Conservation (phyloP, 2,329 filamentous ascomycete species). For the Beauveria australis region DNA sequence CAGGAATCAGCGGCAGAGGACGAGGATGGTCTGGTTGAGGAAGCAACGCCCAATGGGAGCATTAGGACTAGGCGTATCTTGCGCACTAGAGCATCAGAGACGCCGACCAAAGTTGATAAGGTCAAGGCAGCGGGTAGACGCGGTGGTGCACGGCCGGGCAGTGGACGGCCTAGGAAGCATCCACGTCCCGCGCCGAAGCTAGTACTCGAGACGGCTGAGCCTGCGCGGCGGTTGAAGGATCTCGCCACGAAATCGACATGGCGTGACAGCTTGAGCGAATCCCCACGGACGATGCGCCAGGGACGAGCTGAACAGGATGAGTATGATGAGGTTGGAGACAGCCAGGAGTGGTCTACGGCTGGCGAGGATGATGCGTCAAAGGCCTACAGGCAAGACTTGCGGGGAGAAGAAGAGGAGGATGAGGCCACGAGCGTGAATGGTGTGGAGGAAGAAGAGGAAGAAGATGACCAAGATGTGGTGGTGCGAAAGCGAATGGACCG, state of each 20-base stretch:
- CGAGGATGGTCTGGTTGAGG: slow-evolving; percentile 13
- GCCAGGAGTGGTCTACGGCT: slow-evolving; percentile 12
- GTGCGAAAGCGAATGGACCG: slow-evolving; percentile 21
- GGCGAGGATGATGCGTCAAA: background rate
- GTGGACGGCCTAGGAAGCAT: slow-evolving; percentile 32
- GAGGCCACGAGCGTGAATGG: background rate
- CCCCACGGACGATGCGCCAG: background rate
- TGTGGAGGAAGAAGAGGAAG: slow-evolving; percentile 14
- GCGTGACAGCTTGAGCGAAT: background rate
- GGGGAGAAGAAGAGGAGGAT: background rate
- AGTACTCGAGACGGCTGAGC: background rate
- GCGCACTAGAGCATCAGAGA: slow-evolving; percentile 17
- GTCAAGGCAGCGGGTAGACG: slow-evolving; percentile 27
- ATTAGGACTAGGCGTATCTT: background rate
- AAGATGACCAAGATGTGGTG: slow-evolving; percentile 25
- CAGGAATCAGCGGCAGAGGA: slow-evolving; percentile 4
- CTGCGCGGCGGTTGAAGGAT: background rate
- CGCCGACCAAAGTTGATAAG: slow-evolving; percentile 15
- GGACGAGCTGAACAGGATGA: background rate
- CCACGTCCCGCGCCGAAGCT: slow-evolving; percentile 20
- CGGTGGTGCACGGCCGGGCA: slow-evolving; percentile 30
- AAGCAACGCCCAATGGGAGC: slow-evolving; percentile 9
- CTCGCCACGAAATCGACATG: background rate
- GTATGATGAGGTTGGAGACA: slow-evolving; percentile 20
- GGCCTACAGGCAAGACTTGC: background rate